Base-by-base conservation (phyloP, 2,329 filamentous ascomycete genomes). In the Nigrospora oryzae region DNA sequence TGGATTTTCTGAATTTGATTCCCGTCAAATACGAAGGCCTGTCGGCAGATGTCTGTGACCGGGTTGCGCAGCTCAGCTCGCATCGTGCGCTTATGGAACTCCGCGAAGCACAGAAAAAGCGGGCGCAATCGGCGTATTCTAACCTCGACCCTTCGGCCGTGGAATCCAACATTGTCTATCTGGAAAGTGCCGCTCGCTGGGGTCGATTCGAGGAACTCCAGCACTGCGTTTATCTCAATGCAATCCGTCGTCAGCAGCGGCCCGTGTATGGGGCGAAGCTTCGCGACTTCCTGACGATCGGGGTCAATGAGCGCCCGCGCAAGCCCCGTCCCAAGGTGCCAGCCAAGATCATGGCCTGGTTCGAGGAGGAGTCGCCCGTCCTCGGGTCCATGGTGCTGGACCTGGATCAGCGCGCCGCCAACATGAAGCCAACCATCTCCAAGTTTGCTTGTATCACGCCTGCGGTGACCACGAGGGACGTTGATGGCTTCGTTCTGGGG, bases 361-460 rank as follows among this genome's bases (percentile, higher is more conserved):
- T 89, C 46, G 80, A 85, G 43, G 79, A 83, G 50, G 81, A 83
- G 44, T 86, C 86, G 1, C 71, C 73, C 6, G 60, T 77, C 17
- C 68, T 90, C 40, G 71, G 71, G 34, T 71, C 77, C 4, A 79
- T 93, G 66, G 79, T 93, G n/a, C 79, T 83, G 15, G 89, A 83
- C 0, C 63, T 95, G 1, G 76, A 84, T 36, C 77, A 88, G 55
- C 83, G 89, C 19, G 83, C 89, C 2, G 75, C 81, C 42, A 71
- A 74, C 13, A 73, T 95, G 64, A 83, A 91, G 56, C 81, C 79
- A 0, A 82, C 77, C 3, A 83, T 98, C 43, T 81, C 86, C 51
- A 88, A 91, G 59, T 98, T 96, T 57, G 88, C 86, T 1, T 98
- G 91, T 56, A 82, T 95, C 32, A 97, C 93, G 0, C 93, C 93